phyloP scores from a whole-genome alignment of 2,329 filamentous ascomycete species.

The Parascedosporium putredinis region DNA sequence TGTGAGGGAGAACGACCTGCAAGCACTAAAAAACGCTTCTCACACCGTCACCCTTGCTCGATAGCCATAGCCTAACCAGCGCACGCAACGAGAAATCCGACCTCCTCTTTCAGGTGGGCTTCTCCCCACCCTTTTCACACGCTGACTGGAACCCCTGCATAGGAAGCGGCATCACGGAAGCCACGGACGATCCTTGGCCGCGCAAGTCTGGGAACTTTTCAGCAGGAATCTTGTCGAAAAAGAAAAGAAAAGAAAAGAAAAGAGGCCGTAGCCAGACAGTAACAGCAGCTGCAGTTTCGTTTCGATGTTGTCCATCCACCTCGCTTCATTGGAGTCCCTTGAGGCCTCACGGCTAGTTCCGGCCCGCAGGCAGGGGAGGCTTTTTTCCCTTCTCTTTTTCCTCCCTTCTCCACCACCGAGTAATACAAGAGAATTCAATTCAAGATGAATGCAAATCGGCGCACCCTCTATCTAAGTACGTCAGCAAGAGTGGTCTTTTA shows the following conservation, averaged over 20 bases:
- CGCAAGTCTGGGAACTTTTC: background rate
- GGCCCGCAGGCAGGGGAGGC: too few species aligned
- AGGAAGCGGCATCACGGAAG: background rate
- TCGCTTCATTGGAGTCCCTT: too few species aligned
- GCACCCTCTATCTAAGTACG: too few species aligned
- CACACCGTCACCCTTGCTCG: too few species aligned
- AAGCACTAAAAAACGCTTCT: constrained; percentile 1
- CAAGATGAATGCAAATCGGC: too few species aligned
- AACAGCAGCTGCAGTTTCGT: background rate
- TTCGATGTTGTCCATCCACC: too few species aligned
- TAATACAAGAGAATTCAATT: too few species aligned
- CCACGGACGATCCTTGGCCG: background rate
- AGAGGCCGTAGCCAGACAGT: background rate
- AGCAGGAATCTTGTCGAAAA: too few species aligned
- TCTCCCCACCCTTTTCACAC: background rate
- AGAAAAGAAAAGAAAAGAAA: too few species aligned
- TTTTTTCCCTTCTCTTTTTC: background rate
- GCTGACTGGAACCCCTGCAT: background rate
- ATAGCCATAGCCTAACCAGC: too few species aligned
- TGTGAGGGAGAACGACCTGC: background rate
- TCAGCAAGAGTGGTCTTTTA: too few species aligned
- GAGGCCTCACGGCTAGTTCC: too few species aligned
- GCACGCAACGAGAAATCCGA: background rate
- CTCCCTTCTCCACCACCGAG: background rate
- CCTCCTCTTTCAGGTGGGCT: background rate